These are phyloP conservation scores for Epichloe brachyelytri DNA, from an alignment of 2,329 filamentous ascomycete species.

Conservation along the genomic window DNA sequence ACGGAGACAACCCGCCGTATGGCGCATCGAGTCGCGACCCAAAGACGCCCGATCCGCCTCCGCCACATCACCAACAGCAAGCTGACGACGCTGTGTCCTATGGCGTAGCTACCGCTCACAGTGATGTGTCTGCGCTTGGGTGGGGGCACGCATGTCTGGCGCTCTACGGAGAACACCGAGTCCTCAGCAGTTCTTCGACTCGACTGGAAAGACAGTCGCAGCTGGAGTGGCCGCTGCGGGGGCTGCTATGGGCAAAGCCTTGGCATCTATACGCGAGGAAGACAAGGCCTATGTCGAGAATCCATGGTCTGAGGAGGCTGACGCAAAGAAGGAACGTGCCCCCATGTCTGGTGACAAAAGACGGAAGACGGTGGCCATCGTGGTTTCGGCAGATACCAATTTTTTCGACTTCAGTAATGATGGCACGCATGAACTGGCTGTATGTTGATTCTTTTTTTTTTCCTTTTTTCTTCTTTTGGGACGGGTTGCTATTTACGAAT, in stretches of 20 bases:
- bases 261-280: conserved; percentile 75
- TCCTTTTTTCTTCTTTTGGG: no score
- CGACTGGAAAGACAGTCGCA: conserved; percentile 66
- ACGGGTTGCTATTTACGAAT: neutral
- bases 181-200: conserved; percentile 78
- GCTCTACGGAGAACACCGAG: conserved; percentile 72
- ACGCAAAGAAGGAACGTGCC: conserved; percentile 44
- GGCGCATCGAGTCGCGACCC: conserved; percentile 27
- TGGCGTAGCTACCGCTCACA: conserved; percentile 19
- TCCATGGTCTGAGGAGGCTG: conserved; percentile 84
- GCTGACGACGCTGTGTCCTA: conserved; percentile 27
- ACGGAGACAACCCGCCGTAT: conserved; percentile 39
- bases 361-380: conserved; percentile 72
- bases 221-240: conserved; percentile 75
- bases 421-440: conserved; percentile 63
- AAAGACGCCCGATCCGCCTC: conserved; percentile 20
- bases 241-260: conserved; percentile 66
- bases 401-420: conserved; percentile 46
- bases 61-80: conserved; percentile 13
- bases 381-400: conserved; percentile 67
- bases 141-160: conserved; percentile 66
- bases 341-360: conserved; percentile 29
- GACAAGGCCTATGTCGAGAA: conserved; percentile 74
- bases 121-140: conserved; percentile 30
- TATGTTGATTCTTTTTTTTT: conserved; percentile 33